Evolutionary conservation across 163 green algal genomes (phyloP).

Genomic region (Scenedesmus sp.): DNA sequence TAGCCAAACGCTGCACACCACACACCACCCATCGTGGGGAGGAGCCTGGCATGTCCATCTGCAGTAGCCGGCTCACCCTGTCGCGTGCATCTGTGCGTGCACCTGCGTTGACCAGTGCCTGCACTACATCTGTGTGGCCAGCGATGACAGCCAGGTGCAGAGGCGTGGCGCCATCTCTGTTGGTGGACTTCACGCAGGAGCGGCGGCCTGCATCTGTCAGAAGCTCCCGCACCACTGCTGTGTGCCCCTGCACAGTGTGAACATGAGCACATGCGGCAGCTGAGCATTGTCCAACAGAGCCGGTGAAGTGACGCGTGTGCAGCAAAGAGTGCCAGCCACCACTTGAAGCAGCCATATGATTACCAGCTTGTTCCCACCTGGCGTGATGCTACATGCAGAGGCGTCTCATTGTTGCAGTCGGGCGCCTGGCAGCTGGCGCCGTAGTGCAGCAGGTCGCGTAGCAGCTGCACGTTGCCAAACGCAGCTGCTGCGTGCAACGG

Average conservation of each 20-base stretch:
- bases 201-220: constrained; percentile 48
- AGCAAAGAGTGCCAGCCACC: not conserved
- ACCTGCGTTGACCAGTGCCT: constrained; percentile 40
- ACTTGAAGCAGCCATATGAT: no score
- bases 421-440: constrained; percentile 2
- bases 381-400: constrained; percentile 34
- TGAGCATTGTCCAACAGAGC: not conserved
- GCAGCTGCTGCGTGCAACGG: constrained; percentile 44
- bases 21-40: no score
- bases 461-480: constrained; percentile 17
- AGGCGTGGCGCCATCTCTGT: constrained; percentile 36
- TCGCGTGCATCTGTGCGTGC: constrained; percentile 30
- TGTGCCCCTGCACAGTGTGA: constrained; percentile 27
- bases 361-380: constrained; percentile 6
- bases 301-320: not conserved
- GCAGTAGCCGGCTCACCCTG: constrained; percentile 35
- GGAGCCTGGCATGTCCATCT: not conserved
- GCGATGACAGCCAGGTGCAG: constrained; percentile 44
- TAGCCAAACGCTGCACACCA: no score
- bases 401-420: constrained; percentile 27
- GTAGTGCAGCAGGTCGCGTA: constrained; percentile 32
- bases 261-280: not conserved
- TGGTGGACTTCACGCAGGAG: constrained; percentile 42
- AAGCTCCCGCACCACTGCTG: constrained; percentile 36
- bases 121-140: constrained; percentile 25